Percentiles rank a stretch among this genome's conserved stretches.
Conservation (phyloP, 805 yeast species). For the Trichomonascus vanleenenianus region DNA sequence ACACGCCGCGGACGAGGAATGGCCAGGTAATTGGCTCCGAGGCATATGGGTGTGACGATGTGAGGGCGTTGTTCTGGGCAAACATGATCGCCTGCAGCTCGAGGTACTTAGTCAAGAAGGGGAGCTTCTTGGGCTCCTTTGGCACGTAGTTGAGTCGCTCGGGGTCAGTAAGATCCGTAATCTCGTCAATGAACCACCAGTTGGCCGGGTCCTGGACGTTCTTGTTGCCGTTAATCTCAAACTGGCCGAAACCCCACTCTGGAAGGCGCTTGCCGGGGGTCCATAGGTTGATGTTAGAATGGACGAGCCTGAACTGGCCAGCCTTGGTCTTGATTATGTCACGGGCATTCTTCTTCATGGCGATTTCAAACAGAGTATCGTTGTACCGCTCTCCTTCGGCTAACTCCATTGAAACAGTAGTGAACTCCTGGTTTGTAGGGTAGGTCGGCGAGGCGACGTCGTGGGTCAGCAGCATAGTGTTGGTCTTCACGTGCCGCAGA, state of each 20-base stretch:
- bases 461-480: conserved; percentile 76
- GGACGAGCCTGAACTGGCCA: conserved; percentile 61
- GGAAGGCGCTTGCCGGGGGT: conserved; percentile 83
- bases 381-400: conserved; percentile 50
- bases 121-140: conserved; percentile 49
- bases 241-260: conserved; percentile 90
- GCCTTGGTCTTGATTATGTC: conserved; percentile 61
- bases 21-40: conserved; percentile 94
- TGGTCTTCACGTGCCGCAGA: conserved; percentile 71
- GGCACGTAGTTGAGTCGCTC: conserved; percentile 57
- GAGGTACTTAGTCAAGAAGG: conserved; percentile 81
- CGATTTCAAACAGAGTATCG: conserved; percentile 72
- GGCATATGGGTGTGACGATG: conserved; percentile 91
- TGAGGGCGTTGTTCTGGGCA: conserved; percentile 79
- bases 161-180: conserved; percentile 53
- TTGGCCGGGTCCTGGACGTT: conserved; percentile 59
- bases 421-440: conserved; percentile 92
- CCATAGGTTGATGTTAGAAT: conserved; percentile 94
- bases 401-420: conserved; percentile 56
- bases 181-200: conserved; percentile 68
- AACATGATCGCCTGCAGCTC: conserved; percentile 88
- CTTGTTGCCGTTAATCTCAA: conserved; percentile 93
- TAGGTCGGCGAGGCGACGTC: conserved; percentile 92
- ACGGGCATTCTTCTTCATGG: conserved; percentile 46
- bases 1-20: conserved; percentile 77